phyloP scores from a whole-genome alignment of 2,329 filamentous ascomycete genomes.

The Sphaceloma murrayae region DNA sequence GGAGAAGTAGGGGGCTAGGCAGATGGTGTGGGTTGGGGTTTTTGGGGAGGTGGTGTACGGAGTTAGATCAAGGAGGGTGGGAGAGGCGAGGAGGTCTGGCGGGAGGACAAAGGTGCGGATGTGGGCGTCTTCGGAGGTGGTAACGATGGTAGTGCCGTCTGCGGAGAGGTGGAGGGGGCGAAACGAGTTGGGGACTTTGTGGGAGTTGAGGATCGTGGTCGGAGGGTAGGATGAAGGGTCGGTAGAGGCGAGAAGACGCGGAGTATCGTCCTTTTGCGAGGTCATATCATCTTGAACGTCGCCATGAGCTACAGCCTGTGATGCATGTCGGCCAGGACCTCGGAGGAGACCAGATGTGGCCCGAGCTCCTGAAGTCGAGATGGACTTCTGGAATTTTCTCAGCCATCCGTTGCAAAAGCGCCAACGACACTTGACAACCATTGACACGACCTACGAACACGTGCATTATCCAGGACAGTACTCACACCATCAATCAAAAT shows the following conservation, averaged over 20 bases:
- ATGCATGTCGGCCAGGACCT: not conserved
- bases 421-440: not conserved
- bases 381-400: slow-evolving; percentile 19
- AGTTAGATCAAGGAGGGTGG: slow-evolving; percentile 34
- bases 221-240: not conserved
- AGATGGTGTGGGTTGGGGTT: slow-evolving; percentile 39
- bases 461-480: not conserved
- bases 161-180: slow-evolving; percentile 40
- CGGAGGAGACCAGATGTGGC: not conserved
- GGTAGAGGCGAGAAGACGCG: not conserved
- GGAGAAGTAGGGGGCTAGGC: slow-evolving; percentile 47
- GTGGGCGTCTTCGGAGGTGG: slow-evolving; percentile 42
- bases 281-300: slow-evolving; percentile 2
- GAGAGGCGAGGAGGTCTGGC: slow-evolving; percentile 37
- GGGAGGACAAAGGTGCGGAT: slow-evolving; percentile 49
- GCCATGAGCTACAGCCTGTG: not conserved
- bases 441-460: slow-evolving; percentile 1
- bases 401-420: not conserved
- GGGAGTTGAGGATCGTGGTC: slow-evolving; percentile 7
- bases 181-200: slow-evolving; percentile 32
- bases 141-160: slow-evolving; percentile 50
- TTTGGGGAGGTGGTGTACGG: slow-evolving; percentile 35
- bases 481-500: not conserved
- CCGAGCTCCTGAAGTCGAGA: slow-evolving; percentile 12
- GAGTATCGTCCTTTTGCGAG: not conserved